Conservation (phyloP, 768 basidiomycete genomes). For the Mycena filopes region DNA sequence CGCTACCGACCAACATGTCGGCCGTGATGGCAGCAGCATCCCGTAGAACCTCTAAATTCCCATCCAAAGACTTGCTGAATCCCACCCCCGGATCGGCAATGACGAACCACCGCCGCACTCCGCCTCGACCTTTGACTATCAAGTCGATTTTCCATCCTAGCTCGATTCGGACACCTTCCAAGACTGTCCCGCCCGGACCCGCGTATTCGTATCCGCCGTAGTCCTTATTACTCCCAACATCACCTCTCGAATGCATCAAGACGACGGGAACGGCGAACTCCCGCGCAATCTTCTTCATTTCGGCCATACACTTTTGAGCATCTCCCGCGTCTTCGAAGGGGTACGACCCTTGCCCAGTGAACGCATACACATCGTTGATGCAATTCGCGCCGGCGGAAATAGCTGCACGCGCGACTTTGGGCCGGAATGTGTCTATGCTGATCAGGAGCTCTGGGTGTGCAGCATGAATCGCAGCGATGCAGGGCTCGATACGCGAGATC, state of each 20-base stretch:
- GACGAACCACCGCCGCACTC: constrained; percentile 88
- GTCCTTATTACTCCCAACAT: constrained; percentile 80
- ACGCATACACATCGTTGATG: constrained; percentile 93
- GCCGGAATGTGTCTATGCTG: constrained; percentile 92
- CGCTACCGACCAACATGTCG: constrained; percentile 45
- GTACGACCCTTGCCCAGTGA: constrained; percentile 70
- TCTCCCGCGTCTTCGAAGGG: constrained; percentile 38
- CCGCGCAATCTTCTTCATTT: constrained; percentile 76
- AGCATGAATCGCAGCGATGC: constrained; percentile 68
- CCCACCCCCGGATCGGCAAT: constrained; percentile 94
- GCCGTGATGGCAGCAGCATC: constrained; percentile 58
- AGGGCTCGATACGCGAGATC: constrained; percentile 73
- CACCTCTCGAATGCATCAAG: constrained; percentile 94
- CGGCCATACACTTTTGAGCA: constrained; percentile 53
- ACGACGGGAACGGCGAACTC: constrained; percentile 81
- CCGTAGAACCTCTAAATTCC: constrained; percentile 77
- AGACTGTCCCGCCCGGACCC: constrained; percentile 53
- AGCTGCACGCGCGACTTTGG: constrained; percentile 78
- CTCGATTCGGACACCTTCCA: constrained; percentile 77
- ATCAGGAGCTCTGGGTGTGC: constrained; percentile 57
- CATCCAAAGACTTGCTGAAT: constrained; percentile 88
- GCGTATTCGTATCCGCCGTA: constrained; percentile 60
- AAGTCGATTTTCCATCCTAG: constrained; percentile 73
- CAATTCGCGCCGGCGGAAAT: constrained; percentile 88
- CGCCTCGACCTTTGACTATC: constrained; percentile 73